Conservation (phyloP, 1,139 yeast species). For the Saccharomyces pastorianus region DNA sequence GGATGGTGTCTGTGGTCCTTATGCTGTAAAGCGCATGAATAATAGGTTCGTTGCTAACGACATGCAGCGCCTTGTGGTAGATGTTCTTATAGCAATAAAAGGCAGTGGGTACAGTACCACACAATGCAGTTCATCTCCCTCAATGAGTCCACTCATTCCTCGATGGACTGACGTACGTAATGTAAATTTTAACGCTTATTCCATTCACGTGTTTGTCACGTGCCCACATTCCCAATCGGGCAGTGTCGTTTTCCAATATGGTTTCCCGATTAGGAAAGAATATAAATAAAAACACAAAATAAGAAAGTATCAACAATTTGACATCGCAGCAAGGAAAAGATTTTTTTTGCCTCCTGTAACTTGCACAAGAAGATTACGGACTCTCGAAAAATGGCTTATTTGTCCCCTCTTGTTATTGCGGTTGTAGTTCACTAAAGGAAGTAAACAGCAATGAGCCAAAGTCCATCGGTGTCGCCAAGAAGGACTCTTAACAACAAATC, state of each 20-base stretch:
- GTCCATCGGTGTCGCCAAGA: constrained; percentile 1
- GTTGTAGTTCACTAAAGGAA: not conserved
- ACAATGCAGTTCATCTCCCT: too few species aligned
- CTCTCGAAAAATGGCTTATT: not conserved
- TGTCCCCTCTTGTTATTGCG: not conserved
- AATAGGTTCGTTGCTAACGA: not conserved
- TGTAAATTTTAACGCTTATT: not conserved
- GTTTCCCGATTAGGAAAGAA: not conserved
- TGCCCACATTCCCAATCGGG: not conserved
- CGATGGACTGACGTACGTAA: not conserved
- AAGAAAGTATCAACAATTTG: not conserved
- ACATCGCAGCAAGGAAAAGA: not conserved
- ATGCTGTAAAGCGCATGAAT: not conserved
- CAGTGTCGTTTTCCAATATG: not conserved
- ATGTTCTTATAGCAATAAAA: not conserved
- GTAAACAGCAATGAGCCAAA: not conserved
- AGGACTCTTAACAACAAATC: not conserved
- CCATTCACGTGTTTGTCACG: not conserved
- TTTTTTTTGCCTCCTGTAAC: not conserved
- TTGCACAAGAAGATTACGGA: not conserved
- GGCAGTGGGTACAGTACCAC: too few species aligned
- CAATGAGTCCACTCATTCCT: not conserved
- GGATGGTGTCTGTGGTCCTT: not conserved
- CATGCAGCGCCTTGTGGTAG: not conserved
- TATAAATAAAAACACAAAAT: not conserved